Conservation (phyloP, 371 early-diverging fungal genomes). For the Actinomortierella ambigua region DNA sequence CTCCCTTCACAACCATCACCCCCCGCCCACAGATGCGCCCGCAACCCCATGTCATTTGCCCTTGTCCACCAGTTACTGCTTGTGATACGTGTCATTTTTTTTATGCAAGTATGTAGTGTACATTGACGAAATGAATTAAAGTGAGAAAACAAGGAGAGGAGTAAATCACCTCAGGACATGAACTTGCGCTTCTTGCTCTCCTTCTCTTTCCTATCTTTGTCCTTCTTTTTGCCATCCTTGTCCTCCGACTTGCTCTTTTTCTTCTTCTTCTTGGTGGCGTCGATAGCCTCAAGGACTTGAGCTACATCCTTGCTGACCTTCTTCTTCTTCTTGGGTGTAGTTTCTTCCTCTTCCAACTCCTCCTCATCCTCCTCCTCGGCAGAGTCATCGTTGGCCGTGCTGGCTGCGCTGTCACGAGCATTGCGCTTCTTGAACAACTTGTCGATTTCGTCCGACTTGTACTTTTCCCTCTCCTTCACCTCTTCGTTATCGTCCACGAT, state of each 20-base stretch:
- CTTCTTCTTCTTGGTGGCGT: constrained; percentile 54
- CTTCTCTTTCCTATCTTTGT: constrained; percentile 40
- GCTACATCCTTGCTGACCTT: constrained; percentile 43
- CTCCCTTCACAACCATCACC: too few species aligned
- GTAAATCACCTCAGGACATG: constrained; percentile 27
- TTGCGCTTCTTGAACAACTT: constrained; percentile 50
- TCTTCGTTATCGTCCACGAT: constrained; percentile 34
- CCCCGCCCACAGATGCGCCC: too few species aligned
- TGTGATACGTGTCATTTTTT: neutral
- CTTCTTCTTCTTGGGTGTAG: constrained; percentile 44
- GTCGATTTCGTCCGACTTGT: constrained; percentile 54
- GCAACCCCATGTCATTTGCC: too few species aligned
- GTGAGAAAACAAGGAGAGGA: constrained; percentile 3
- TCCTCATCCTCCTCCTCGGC: neutral
- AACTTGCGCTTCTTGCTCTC: constrained; percentile 50
- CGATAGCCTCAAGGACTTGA: constrained; percentile 49
- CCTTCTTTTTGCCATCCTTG: constrained; percentile 36
- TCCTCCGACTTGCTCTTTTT: constrained; percentile 48
- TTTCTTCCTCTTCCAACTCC: constrained; percentile 21
- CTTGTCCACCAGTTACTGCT: neutral
- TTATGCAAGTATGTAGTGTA: constrained; percentile 5
- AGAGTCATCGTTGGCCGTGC: constrained; percentile 11
- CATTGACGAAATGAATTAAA: constrained; percentile 19
- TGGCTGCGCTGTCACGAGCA: constrained; percentile 14
- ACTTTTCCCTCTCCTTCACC: constrained; percentile 29